Conservation (phyloP, 306 rosid species). For the Begonia loranthoides region DNA sequence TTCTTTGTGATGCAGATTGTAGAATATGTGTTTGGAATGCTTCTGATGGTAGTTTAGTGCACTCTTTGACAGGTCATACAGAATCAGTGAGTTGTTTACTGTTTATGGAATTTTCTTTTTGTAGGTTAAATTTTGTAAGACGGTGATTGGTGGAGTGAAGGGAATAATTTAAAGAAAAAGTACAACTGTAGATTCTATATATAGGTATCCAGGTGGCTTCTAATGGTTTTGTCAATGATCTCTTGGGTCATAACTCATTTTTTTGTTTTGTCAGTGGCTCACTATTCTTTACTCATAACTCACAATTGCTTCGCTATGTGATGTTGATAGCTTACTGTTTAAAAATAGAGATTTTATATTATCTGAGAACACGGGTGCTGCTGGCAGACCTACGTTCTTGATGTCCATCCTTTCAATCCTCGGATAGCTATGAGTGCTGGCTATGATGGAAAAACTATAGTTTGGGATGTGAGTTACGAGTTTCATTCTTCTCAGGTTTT, state of each 20-base stretch:
- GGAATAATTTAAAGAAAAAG: too few species aligned
- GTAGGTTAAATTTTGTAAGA: conserved; percentile 1
- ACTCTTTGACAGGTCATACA: conserved; percentile 93
- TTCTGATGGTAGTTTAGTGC: conserved; percentile 93
- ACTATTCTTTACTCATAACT: too few species aligned
- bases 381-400: conserved; percentile 89
- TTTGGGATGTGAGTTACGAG: conserved; percentile 91
- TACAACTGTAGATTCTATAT: too few species aligned
- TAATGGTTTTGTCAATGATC: too few species aligned
- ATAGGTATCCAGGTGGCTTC: too few species aligned
- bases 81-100: conserved; percentile 61
- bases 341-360: background rate
- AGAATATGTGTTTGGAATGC: conserved; percentile 99
- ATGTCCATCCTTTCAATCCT: conserved; percentile 98
- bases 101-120: conserved; percentile 10
- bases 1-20: conserved; percentile 55
- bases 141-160: background rate
- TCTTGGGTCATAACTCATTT: too few species aligned
- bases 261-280: too few species aligned
- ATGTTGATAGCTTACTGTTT: too few species aligned
- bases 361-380: conserved; percentile 16
- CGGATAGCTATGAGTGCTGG: conserved; percentile 99
- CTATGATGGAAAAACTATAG: conserved; percentile 90
- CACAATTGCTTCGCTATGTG: too few species aligned
- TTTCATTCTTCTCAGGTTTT: conserved; percentile 11